phyloP scores from a whole-genome alignment of 2,329 filamentous ascomycete species.

The Mycosphaerelloides madeirae region DNA sequence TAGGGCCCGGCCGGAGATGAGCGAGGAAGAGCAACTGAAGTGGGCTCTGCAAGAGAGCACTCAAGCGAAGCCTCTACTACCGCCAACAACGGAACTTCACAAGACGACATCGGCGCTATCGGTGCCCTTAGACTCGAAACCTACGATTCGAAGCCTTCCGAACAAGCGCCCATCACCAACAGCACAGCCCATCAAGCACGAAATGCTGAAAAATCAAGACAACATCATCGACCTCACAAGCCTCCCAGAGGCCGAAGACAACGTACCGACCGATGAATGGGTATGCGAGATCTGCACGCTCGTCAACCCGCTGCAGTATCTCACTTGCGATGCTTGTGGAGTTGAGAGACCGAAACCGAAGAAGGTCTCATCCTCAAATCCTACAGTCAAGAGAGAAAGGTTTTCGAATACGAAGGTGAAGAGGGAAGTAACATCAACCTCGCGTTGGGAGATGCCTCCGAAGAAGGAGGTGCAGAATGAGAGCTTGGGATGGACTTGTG shows the following conservation, averaged over 20 bases:
- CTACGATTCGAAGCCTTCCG: background rate
- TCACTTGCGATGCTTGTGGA: conserved; percentile 58
- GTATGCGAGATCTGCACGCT: conserved; percentile 59
- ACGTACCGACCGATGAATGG: conserved; percentile 41
- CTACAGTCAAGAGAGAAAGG: conserved; percentile 25
- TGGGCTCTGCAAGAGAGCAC: conserved; percentile 35
- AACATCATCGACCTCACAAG: conserved; percentile 23
- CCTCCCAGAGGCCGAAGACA: conserved; percentile 33
- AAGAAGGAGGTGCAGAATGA: conserved; percentile 35
- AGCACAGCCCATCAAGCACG: conserved; percentile 9
- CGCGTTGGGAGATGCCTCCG: background rate
- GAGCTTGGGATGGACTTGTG: conserved; percentile 56
- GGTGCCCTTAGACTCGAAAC: background rate
- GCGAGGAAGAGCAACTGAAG: conserved; percentile 35
- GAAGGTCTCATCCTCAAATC: no score
- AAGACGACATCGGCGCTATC: background rate
- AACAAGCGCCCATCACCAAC: background rate
- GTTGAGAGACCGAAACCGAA: conserved; percentile 47
- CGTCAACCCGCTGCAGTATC: conserved; percentile 55
- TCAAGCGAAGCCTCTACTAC: conserved; percentile 2
- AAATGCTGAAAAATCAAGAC: conserved; percentile 3
- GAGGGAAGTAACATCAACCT: no score
- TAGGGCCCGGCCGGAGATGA: conserved; percentile 10
- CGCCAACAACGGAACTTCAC: background rate
- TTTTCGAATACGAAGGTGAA: conserved; percentile 1